phyloP scores from a whole-genome alignment of 148 eudicot species.

The Rhododendron ferrugineum region DNA sequence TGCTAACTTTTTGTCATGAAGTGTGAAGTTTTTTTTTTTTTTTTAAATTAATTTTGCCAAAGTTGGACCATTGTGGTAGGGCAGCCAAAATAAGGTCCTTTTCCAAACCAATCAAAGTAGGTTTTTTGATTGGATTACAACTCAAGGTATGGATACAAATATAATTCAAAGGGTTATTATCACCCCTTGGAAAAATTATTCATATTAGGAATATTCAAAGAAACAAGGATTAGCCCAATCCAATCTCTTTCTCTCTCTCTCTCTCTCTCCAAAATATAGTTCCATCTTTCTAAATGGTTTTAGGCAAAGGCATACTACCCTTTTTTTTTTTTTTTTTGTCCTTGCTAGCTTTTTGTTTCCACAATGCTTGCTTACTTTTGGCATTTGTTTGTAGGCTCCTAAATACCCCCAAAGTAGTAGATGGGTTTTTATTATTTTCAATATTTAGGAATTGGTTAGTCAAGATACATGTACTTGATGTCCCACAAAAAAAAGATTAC shows the following conservation, averaged over 20 bases:
- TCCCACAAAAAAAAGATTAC: not conserved
- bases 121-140: not conserved
- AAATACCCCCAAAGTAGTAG: not conserved
- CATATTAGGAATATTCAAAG: not conserved
- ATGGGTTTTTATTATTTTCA: not conserved
- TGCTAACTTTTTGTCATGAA: not conserved
- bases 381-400: not conserved
- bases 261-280: not conserved
- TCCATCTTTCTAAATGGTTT: not conserved
- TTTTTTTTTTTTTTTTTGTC: not conserved
- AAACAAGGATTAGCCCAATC: not conserved
- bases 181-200: not conserved
- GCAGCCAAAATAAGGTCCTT: not conserved
- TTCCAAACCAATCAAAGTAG: not conserved
- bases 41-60: not conserved
- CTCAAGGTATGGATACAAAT: not conserved
- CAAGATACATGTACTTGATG: not conserved
- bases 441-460: not conserved
- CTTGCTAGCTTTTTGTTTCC: not conserved
- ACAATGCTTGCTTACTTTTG: not conserved
- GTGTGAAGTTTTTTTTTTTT: not conserved
- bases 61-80: slow-evolving; percentile 2
- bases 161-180: not conserved
- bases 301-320: not conserved
- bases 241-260: not conserved